Conservation (phyloP, 139 green algal species). For the Tetradesmus obliquus region DNA sequence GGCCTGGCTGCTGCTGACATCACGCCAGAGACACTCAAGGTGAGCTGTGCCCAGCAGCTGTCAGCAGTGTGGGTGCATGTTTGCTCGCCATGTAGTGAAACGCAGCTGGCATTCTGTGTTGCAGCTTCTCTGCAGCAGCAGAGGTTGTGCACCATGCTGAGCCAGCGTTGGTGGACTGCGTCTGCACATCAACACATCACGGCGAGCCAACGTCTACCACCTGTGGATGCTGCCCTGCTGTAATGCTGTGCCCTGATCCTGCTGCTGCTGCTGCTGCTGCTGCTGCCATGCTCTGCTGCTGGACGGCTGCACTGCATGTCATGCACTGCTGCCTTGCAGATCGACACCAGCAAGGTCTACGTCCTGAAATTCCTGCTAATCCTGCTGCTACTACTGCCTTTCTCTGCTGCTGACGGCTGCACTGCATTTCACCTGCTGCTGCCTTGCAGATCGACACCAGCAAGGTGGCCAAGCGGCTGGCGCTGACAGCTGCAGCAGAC, state of each 20-base stretch:
- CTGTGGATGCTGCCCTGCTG: too few relatives aligned
- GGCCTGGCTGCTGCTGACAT: neutral
- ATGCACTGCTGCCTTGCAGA: neutral
- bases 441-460: neutral
- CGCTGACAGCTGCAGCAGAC: constrained; percentile 5
- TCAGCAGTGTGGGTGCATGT: too few relatives aligned
- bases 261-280: neutral
- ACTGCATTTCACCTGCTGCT: neutral
- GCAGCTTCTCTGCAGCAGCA: too few relatives aligned
- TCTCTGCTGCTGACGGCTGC: neutral
- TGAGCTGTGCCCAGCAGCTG: neutral
- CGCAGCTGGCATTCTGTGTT: too few relatives aligned
- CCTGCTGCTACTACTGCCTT: neutral
- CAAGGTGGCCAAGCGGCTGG: neutral
- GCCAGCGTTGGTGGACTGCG: too few relatives aligned
- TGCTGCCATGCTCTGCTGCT: neutral
- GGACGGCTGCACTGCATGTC: neutral
- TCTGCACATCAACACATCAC: too few relatives aligned
- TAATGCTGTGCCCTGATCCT: too few relatives aligned
- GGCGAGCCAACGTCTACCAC: too few relatives aligned
- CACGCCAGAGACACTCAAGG: neutral
- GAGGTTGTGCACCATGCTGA: too few relatives aligned
- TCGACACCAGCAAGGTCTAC: too few relatives aligned
- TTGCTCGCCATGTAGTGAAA: too few relatives aligned
- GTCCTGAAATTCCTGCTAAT: too few relatives aligned